Percentiles rank a stretch among this genome's conserved stretches.
These are phyloP conservation scores for Senna siamea DNA, from an alignment of 306 rosid genomes.

Conservation along the genomic window DNA sequence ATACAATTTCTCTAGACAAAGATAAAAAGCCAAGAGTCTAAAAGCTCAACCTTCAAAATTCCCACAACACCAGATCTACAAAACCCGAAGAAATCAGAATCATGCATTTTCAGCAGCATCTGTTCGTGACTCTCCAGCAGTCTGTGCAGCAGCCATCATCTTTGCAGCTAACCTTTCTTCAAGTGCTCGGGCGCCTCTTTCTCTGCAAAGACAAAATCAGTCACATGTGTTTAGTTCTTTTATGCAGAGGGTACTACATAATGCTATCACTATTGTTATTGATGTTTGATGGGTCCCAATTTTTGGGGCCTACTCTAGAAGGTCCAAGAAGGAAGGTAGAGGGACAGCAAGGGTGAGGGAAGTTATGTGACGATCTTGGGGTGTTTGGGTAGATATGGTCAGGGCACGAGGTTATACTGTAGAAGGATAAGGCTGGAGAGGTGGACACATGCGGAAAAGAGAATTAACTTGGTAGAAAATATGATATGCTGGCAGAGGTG, in stretches of 20 bases:
- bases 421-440: too few relatives aligned
- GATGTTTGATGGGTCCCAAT: not conserved
- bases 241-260: conserved; percentile 12
- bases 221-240: conserved; percentile 32
- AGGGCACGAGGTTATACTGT: too few relatives aligned
- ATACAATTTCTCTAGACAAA: not conserved
- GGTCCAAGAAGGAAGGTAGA: too few relatives aligned
- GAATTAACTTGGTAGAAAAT: too few relatives aligned
- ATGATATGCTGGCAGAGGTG: too few relatives aligned
- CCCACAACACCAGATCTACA: not conserved
- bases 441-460: too few relatives aligned
- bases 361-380: too few relatives aligned
- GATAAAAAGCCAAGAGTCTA: not conserved
- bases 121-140: conserved; percentile 56
- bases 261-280: not conserved
- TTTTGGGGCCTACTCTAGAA: too few relatives aligned
- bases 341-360: too few relatives aligned
- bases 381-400: too few relatives aligned
- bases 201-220: conserved; percentile 55
- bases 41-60: not conserved
- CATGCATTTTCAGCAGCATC: conserved; percentile 65
- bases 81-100: conserved; percentile 28
- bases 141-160: conserved; percentile 59
- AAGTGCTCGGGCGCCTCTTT: conserved; percentile 92
- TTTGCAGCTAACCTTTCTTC: conserved; percentile 93